A percentile compares a stretch with the other conserved stretches of the same genome.
Conservation (phyloP, 208 protist genomes). For the Vickermania ingenoplastis region DNA sequence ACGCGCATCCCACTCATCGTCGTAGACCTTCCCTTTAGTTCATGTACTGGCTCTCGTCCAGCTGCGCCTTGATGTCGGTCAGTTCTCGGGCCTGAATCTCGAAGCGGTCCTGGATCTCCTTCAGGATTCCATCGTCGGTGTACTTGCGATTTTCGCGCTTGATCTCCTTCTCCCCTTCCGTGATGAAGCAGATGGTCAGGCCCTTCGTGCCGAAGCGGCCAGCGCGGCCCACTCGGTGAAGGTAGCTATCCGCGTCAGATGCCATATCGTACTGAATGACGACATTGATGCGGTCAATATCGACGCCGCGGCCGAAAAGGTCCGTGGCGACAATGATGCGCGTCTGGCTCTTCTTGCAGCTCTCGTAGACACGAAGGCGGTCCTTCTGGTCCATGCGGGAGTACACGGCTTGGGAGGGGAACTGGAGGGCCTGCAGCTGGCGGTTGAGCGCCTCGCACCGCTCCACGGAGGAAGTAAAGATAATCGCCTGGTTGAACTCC, state of each 20-base stretch:
- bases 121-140: slow-evolving; percentile 87
- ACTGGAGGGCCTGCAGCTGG: slow-evolving; percentile 93
- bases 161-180: slow-evolving; percentile 89
- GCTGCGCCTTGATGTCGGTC: slow-evolving; percentile 88
- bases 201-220: slow-evolving; percentile 99
- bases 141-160: slow-evolving; percentile 83
- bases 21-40: slow-evolving; percentile 84
- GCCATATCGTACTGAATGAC: slow-evolving; percentile 99
- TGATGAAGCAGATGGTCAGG: slow-evolving; percentile 98
- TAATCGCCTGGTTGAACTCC: slow-evolving; percentile 99
- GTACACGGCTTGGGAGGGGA: slow-evolving; percentile 96
- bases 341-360: slow-evolving; percentile 98
- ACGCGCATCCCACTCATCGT: too few relatives aligned
- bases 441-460: slow-evolving; percentile 92
- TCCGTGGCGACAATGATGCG: slow-evolving; percentile 99
- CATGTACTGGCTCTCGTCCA: slow-evolving; percentile 88
- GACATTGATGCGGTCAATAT: slow-evolving; percentile 99
- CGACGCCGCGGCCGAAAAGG: slow-evolving; percentile 99
- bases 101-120: slow-evolving; percentile 96
- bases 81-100: slow-evolving; percentile 95
- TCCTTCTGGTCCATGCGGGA: slow-evolving; percentile 92
- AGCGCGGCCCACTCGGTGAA: slow-evolving; percentile 95
- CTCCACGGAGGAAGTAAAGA: slow-evolving; percentile 96
- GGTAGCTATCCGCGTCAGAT: slow-evolving; percentile 93
- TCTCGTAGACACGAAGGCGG: slow-evolving; percentile 79